Conservation (phyloP, 139 green algal species). For the Spirogloea muscicola region DNA sequence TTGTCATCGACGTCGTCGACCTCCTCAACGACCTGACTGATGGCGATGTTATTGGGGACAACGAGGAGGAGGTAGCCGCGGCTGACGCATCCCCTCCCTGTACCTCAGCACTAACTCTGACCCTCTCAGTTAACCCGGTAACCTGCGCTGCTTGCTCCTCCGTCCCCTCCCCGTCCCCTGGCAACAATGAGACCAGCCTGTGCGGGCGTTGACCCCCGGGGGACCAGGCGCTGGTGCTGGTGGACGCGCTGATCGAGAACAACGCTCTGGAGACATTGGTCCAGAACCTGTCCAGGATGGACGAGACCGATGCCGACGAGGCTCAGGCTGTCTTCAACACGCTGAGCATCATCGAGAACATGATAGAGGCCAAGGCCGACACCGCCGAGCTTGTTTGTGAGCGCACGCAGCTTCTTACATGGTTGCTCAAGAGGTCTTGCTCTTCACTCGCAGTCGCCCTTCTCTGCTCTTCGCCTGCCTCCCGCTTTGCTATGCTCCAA, state of each 20-base stretch:
- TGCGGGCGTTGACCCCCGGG: too few species aligned
- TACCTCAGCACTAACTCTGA: too few species aligned
- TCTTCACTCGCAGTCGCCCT: too few species aligned
- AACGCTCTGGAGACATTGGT: slow-evolving; percentile 70
- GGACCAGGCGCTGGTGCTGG: slow-evolving; percentile 61
- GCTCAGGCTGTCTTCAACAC: slow-evolving; percentile 67
- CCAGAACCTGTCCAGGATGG: slow-evolving; percentile 39
- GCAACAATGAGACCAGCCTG: too few species aligned
- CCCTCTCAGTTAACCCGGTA: too few species aligned
- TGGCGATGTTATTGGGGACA: slow-evolving; percentile 67
- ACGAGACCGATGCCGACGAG: slow-evolving; percentile 69
- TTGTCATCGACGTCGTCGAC: slow-evolving; percentile 34
- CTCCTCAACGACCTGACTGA: slow-evolving; percentile 88
- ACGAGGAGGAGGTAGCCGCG: slow-evolving; percentile 49
- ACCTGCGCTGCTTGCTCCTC: too few species aligned
- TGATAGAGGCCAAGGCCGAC: slow-evolving; percentile 71
- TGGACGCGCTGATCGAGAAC: slow-evolving; percentile 65
- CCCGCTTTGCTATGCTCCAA: too few species aligned
- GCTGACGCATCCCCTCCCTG: too few species aligned
- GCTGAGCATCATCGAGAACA: slow-evolving; percentile 78
- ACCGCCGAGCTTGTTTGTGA: slow-evolving; percentile 53
- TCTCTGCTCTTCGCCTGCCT: too few species aligned
- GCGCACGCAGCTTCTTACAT: slow-evolving; percentile 69
- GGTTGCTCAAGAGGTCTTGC: slow-evolving; percentile 82
- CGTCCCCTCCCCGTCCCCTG: too few species aligned